Conservation (phyloP, 768 basidiomycete genomes). For the Suillus alpinus region DNA sequence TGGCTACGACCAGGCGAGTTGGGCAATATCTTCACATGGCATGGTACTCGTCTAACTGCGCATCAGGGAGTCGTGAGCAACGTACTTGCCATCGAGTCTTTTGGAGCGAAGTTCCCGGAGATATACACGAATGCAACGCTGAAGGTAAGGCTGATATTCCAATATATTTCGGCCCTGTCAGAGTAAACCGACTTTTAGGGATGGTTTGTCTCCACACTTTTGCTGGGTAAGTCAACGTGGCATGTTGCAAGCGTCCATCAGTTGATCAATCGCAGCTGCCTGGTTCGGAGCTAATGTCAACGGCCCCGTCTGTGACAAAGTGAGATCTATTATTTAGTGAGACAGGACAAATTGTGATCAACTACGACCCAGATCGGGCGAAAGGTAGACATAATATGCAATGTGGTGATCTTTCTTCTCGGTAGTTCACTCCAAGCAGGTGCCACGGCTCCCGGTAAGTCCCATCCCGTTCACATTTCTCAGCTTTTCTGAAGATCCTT, state of each 20-base stretch:
- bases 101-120: constrained; percentile 30
- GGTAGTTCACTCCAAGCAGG: constrained; percentile 30
- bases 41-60: neutral
- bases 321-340: neutral
- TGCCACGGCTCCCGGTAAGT: constrained; percentile 23
- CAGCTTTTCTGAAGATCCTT: neutral
- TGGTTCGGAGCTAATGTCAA: constrained; percentile 29
- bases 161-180: neutral
- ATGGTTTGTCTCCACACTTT: constrained; percentile 29
- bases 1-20: constrained; percentile 28
- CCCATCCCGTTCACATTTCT: neutral
- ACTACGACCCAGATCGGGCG: constrained; percentile 22
- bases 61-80: constrained; percentile 29
- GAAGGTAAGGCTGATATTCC: constrained; percentile 15
- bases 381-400: constrained; percentile 25
- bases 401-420: constrained; percentile 27
- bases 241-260: neutral
- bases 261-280: constrained; percentile 23
- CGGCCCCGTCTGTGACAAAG: constrained; percentile 31
- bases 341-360: neutral
- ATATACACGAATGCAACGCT: constrained; percentile 27
- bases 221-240: constrained; percentile 20
- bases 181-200: constrained; percentile 17
- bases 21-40: neutral
- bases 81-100: constrained; percentile 33